phyloP scores from a whole-genome alignment of 202 grass and related monocot species.

The Bolboschoenoplectus hybrid region DNA sequence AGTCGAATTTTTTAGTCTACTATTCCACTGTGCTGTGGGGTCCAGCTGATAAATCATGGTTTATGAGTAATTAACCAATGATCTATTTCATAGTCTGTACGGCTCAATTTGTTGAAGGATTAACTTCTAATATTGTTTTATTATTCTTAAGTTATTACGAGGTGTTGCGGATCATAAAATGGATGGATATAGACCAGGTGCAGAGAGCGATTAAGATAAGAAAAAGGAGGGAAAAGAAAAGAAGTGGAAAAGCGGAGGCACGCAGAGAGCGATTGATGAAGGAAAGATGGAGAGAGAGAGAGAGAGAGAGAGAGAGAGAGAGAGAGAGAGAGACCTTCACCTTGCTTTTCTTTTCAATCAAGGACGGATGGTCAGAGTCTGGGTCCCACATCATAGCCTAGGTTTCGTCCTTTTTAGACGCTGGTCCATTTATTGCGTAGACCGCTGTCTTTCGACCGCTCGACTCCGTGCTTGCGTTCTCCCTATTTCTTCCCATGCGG shows the following conservation, averaged over 20 bases:
- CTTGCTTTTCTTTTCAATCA: conserved; percentile 26
- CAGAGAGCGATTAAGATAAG: background rate
- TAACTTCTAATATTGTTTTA: too few species aligned
- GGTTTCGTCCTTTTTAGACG: background rate
- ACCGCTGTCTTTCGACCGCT: background rate
- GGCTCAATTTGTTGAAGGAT: too few species aligned
- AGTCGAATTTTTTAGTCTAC: too few species aligned
- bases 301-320: background rate
- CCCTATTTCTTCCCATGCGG: background rate
- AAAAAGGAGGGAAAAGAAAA: background rate
- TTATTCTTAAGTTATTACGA: too few species aligned
- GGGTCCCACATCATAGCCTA: conserved; percentile 25
- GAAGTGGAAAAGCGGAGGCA: conserved; percentile 18
- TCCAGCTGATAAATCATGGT: too few species aligned
- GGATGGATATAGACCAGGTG: background rate
- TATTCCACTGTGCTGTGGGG: too few species aligned
- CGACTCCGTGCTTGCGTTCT: background rate
- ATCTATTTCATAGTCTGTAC: too few species aligned
- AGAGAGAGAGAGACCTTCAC: background rate
- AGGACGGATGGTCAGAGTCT: background rate
- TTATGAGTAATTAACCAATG: too few species aligned
- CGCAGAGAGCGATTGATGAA: conserved; percentile 14
- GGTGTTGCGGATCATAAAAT: background rate
- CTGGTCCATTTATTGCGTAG: background rate
- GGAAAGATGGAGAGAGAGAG: background rate